Evolutionary conservation across 2,329 filamentous ascomycete species (phyloP), one percentile per base, ranked within the genome.

Genomic region (Penicillium brevicompactum): DNA sequence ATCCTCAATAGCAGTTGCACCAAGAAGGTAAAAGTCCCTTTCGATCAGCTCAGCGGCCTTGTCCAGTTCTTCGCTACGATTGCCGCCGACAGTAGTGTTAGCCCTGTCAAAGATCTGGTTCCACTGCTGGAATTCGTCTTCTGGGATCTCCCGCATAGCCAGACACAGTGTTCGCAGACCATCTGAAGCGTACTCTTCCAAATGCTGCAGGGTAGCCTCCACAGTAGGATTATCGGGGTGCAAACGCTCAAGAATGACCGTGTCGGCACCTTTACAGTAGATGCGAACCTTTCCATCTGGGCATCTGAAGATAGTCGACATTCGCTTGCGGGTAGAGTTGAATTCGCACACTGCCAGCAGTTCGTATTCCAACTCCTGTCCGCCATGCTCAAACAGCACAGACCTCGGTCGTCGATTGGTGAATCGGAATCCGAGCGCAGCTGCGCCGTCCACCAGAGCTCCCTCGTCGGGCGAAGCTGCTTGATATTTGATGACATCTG

Each of bases 171-270:
- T 99, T 67, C 94, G 89, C 49, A 99, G 81, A 74, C 94, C 95
- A 65, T 99, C 94, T 0, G 93, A 95, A 6, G 94, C 94, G 72
- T 99, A 99, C 69, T 99, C 95, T 75, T 99, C 95, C n/a, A 99
- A 82, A 73, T 99, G 95, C 53, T 92, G 87, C 59, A 97, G 79
- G 1, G 94, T 99, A n/a, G 83, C 80, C 70, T 99, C 94, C 2
- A 95, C 89, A 60, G 91, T 89, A 1, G 90, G 89, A 67, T 96
- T 96, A 63, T 94, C 84, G 40, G 89, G 83, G 61, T 87, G 86
- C 13, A 99, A 81, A 18, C 95, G 89, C 73, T 99, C 95, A 50
- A 99, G 78, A 64, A 99, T 99, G 48, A 99, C 94, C 1, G 94
- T 99, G 72, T 99, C 94, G 44, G 94, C 94, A 66, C 94, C 94